These are phyloP conservation scores for Fusarium temperatum DNA, from an alignment of 2,329 filamentous ascomycete species.

Conservation along the genomic window DNA sequence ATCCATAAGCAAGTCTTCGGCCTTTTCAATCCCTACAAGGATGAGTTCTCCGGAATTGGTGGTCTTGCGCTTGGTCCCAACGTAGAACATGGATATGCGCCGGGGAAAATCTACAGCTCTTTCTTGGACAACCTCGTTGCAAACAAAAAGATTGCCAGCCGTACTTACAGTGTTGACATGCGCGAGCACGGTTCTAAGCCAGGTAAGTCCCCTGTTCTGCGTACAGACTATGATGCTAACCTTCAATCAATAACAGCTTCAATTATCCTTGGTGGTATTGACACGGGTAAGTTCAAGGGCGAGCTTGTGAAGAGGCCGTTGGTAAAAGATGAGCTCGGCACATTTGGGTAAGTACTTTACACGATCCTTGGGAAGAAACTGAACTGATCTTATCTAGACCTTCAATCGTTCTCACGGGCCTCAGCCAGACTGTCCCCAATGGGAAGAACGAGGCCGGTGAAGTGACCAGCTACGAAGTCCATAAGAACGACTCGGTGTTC, in stretches of 20 bases:
- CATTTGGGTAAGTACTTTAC: background rate
- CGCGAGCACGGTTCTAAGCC: background rate
- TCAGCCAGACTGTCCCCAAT: background rate
- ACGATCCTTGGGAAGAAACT: accelerated
- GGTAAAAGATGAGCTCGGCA: background rate
- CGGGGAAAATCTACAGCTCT: background rate
- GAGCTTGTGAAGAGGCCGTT: background rate
- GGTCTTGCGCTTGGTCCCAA: background rate
- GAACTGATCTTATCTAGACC: background rate
- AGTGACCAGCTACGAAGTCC: background rate
- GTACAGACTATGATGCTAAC: accelerated
- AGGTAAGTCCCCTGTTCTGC: background rate
- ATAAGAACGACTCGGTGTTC: background rate
- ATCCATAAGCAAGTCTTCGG: background rate
- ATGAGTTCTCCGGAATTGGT: background rate
- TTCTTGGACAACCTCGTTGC: background rate
- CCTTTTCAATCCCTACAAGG: background rate
- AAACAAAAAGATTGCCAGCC: background rate
- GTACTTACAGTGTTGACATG: background rate
- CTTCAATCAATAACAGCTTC: background rate
- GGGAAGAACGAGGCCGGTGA: background rate
- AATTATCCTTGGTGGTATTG: background rate
- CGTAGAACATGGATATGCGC: accelerated
- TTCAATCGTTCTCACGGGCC: background rate
- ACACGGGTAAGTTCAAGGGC: background rate